Conservation (phyloP, 257 asterid species). For the Primulina huaijiensis region DNA sequence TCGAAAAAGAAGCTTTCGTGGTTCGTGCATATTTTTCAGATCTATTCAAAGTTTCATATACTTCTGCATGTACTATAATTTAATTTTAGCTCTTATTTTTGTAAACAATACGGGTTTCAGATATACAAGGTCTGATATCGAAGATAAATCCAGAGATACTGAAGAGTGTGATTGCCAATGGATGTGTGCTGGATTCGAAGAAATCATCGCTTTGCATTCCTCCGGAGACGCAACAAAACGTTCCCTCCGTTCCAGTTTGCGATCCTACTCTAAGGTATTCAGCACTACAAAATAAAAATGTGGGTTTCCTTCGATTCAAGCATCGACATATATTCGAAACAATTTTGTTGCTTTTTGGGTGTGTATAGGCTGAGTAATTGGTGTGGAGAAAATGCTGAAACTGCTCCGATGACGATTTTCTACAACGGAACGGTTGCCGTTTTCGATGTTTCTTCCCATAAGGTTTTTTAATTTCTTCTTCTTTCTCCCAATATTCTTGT, state of each 20-base stretch:
- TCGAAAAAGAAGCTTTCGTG: constrained; percentile 42
- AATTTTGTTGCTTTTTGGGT: not conserved
- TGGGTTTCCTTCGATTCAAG: no score
- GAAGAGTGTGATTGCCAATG: constrained; percentile 40
- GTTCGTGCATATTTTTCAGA: constrained; percentile 6
- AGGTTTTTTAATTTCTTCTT: constrained; percentile 23
- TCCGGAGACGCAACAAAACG: not conserved
- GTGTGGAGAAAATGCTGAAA: constrained; percentile 11
- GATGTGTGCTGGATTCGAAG: not conserved
- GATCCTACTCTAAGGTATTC: not conserved
- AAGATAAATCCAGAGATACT: constrained; percentile 55
- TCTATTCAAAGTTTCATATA: no score
- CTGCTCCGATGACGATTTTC: constrained; percentile 43
- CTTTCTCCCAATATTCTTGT: not conserved
- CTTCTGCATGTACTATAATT: not conserved
- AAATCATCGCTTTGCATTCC: constrained; percentile 22
- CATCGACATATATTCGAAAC: no score
- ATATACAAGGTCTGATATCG: constrained; percentile 43
- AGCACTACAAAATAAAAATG: no score
- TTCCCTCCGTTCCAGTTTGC: constrained; percentile 14
- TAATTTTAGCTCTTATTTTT: not conserved
- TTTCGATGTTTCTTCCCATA: constrained; percentile 30
- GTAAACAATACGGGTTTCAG: constrained; percentile 16
- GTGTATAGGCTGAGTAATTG: constrained; percentile 13
- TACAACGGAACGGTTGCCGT: constrained; percentile 41